Conservation (phyloP, 2,329 filamentous ascomycete genomes). For the Alternaria sp. region DNA sequence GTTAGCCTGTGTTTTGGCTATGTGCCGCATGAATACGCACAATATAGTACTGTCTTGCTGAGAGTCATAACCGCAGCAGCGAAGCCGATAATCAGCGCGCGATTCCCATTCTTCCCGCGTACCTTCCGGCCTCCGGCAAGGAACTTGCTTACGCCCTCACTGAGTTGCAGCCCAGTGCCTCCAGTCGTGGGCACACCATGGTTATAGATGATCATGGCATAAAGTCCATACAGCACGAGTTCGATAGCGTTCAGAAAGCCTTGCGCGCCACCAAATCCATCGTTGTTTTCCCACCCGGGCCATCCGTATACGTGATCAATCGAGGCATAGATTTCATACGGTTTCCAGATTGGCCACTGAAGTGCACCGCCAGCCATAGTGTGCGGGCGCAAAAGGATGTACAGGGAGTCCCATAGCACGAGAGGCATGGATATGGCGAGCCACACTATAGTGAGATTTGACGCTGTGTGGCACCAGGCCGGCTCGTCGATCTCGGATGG, state of each 20-base stretch:
- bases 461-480: constrained; percentile 68
- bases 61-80: constrained; percentile 69
- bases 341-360: constrained; percentile 76
- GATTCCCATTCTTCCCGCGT: constrained; percentile 61
- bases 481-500: constrained; percentile 31
- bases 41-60: constrained; percentile 73
- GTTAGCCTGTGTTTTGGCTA: constrained; percentile 18
- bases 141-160: constrained; percentile 53
- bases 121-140: constrained; percentile 62
- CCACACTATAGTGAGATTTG: constrained; percentile 72
- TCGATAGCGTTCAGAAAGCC: constrained; percentile 74
- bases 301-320: constrained; percentile 86
- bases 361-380: constrained; percentile 80
- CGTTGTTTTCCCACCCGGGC: constrained; percentile 70
- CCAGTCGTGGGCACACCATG: constrained; percentile 48
- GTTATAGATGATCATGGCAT: constrained; percentile 63
- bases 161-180: constrained; percentile 52
- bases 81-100: constrained; percentile 67
- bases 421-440: constrained; percentile 77
- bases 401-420: constrained; percentile 82
- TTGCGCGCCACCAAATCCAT: constrained; percentile 84
- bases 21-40: constrained; percentile 54
- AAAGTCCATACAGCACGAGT: constrained; percentile 70
- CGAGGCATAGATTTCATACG: constrained; percentile 81
- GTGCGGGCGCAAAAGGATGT: constrained; percentile 81